A percentile compares a stretch with the other conserved stretches of the same genome.
phyloP scores from a whole-genome alignment of 2,329 filamentous ascomycete genomes.

The Balansia obtecta region DNA sequence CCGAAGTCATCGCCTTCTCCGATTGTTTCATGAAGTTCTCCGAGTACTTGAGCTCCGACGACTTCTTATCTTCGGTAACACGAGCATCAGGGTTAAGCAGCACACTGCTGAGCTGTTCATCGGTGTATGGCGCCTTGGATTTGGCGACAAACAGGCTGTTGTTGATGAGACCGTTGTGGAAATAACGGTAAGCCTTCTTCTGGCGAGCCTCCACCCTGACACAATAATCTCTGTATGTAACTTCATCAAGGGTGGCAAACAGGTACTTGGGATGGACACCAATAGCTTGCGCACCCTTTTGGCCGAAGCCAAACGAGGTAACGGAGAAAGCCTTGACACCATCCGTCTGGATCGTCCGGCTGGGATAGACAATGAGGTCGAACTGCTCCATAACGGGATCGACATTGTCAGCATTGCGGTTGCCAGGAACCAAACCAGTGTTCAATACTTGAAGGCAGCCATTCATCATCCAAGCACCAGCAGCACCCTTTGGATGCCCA shows the following conservation, averaged over 20 bases:
- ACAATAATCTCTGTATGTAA: constrained; percentile 71
- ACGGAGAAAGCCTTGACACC: constrained; percentile 98
- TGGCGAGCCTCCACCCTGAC: constrained; percentile 83
- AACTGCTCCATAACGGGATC: constrained; percentile 95
- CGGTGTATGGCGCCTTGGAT: constrained; percentile 77
- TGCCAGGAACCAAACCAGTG: constrained; percentile 85
- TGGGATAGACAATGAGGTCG: constrained; percentile 95
- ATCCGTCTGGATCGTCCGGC: constrained; percentile 89
- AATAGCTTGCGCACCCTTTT: constrained; percentile 96
- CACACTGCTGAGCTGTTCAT: constrained; percentile 73
- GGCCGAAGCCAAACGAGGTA: constrained; percentile 97
- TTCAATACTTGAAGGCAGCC: constrained; percentile 93
- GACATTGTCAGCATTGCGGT: constrained; percentile 95
- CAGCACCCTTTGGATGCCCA: constrained; percentile 97
- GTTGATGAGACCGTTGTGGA: constrained; percentile 97
- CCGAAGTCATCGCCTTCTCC: constrained; percentile 37
- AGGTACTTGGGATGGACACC: constrained; percentile 95
- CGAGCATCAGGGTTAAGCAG: constrained; percentile 91
- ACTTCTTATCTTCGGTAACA: constrained; percentile 77
- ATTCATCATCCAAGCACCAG: constrained; percentile 99
- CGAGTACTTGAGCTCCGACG: constrained; percentile 63
- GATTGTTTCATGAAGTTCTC: constrained; percentile 54
- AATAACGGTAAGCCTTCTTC: constrained; percentile 98
- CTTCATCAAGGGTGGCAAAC: constrained; percentile 82
- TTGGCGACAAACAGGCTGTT: constrained; percentile 97